These are phyloP conservation scores for Mrakia hoshinonis DNA, from an alignment of 768 basidiomycete genomes.

Conservation along the genomic window DNA sequence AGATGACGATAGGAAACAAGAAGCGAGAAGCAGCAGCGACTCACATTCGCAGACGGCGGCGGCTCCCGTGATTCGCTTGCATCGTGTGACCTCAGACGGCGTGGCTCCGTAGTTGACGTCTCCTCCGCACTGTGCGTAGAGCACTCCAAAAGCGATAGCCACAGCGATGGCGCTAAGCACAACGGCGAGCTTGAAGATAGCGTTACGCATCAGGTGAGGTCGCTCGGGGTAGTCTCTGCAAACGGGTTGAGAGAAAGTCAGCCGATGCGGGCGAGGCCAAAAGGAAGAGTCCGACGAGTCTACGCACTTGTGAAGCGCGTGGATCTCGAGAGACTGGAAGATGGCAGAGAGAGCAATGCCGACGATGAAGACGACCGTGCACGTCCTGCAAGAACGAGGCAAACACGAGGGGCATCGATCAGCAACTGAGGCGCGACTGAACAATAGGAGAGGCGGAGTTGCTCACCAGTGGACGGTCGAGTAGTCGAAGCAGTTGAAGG, in stretches of 20 bases:
- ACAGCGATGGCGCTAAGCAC: constrained; percentile 38
- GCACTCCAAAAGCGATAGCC: constrained; percentile 41
- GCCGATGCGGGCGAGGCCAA: too few relatives aligned
- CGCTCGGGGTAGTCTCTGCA: constrained; percentile 42
- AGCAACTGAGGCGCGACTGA: background rate
- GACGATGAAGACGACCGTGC: constrained; percentile 40
- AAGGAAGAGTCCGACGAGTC: background rate
- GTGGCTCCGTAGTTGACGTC: constrained; percentile 13
- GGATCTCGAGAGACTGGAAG: constrained; percentile 41
- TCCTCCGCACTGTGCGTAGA: constrained; percentile 32
- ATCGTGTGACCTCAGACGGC: constrained; percentile 17
- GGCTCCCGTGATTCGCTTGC: constrained; percentile 38
- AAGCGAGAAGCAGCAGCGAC: constrained; percentile 22
- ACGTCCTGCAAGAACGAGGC: constrained; percentile 3
- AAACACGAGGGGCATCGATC: background rate
- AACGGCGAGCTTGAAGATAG: constrained; percentile 41
- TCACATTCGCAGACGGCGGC: constrained; percentile 41
- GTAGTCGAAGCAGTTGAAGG: constrained; percentile 32
- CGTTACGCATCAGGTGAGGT: constrained; percentile 38
- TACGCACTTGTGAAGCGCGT: constrained; percentile 29
- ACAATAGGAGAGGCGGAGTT: background rate
- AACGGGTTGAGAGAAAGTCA: too few relatives aligned
- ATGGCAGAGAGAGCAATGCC: constrained; percentile 41
- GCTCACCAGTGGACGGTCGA: constrained; percentile 35
- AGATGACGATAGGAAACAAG: background rate